These are phyloP conservation scores for Paracoccidioides lutzii DNA, from an alignment of 2,329 filamentous ascomycete genomes.

Conservation along the genomic window DNA sequence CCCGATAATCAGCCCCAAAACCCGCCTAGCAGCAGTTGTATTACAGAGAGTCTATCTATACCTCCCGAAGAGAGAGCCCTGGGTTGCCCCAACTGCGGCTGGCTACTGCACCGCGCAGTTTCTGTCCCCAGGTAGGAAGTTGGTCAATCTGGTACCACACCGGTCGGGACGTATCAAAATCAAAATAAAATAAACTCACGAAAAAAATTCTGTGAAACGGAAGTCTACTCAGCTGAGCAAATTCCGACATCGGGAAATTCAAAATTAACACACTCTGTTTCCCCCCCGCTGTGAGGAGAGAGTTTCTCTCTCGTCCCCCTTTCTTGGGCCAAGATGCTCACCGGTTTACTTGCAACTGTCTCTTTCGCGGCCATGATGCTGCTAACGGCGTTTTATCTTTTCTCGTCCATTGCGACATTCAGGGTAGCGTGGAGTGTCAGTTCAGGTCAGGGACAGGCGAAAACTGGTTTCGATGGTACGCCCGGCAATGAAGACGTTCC, in stretches of 20 bases:
- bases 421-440: neutral
- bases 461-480: neutral
- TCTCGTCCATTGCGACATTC: conserved; percentile 7
- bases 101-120: no score
- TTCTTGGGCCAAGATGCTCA: conserved; percentile 1
- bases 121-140: no score
- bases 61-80: no score
- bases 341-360: conserved; percentile 6
- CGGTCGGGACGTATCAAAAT: no score
- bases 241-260: no score
- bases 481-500: neutral
- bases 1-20: no score
- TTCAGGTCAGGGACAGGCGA: neutral
- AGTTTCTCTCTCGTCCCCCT: conserved; percentile 1
- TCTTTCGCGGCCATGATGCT: conserved; percentile 6
- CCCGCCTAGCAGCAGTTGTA: no score
- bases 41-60: no score
- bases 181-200: no score
- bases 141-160: no score
- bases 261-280: neutral
- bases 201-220: no score
- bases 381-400: conserved; percentile 8
- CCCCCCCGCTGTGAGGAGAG: neutral
- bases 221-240: neutral
- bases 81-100: no score